Percentiles rank a stretch among this genome's conserved stretches.
Evolutionary conservation across 2,329 filamentous ascomycete species (phyloP).

Genomic region (Aspergillus versicolor): DNA sequence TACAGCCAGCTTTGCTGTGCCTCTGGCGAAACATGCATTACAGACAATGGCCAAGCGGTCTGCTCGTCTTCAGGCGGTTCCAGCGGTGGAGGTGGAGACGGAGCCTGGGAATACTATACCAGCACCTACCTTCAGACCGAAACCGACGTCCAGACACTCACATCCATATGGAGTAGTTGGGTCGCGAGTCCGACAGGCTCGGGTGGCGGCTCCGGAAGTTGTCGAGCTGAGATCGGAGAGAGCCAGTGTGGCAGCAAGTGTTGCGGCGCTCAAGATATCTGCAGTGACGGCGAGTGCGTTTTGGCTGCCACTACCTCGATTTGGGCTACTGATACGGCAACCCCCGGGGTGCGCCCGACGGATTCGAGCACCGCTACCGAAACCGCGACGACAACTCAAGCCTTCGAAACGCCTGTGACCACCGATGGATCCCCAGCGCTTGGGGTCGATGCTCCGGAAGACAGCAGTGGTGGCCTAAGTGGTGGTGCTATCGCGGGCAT

Average conservation of each 20-base stretch:
- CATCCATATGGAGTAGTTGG: slow-evolving; percentile 53
- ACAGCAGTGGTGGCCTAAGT: slow-evolving; percentile 41
- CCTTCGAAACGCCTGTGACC: slow-evolving; percentile 46
- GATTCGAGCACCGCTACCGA: slow-evolving; percentile 47
- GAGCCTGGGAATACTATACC: slow-evolving; percentile 58
- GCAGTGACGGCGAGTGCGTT: slow-evolving; percentile 42
- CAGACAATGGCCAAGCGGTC: slow-evolving; percentile 51
- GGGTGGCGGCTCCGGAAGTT: slow-evolving; percentile 33
- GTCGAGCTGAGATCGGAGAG: slow-evolving; percentile 48
- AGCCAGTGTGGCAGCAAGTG: slow-evolving; percentile 45
- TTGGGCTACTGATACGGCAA: slow-evolving; percentile 38
- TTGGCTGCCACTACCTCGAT: slow-evolving; percentile 43
- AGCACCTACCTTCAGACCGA: slow-evolving; percentile 54
- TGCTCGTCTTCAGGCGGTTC: slow-evolving; percentile 32
- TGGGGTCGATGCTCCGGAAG: slow-evolving; percentile 28
- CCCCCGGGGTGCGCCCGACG: slow-evolving; percentile 44
- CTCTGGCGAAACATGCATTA: slow-evolving; percentile 48
- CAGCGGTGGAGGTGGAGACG: slow-evolving; percentile 28
- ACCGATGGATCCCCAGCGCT: slow-evolving; percentile 42
- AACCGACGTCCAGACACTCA: slow-evolving; percentile 55
- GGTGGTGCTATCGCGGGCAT: slow-evolving; percentile 53
- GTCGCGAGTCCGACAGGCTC: slow-evolving; percentile 25
- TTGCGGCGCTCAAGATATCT: slow-evolving; percentile 46
- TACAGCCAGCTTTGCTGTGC: slow-evolving; percentile 52
- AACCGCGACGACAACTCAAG: slow-evolving; percentile 45